Evolutionary conservation across 1,284 basidiomycete species (phyloP).

Genomic region (Trichosporon asahii): DNA sequence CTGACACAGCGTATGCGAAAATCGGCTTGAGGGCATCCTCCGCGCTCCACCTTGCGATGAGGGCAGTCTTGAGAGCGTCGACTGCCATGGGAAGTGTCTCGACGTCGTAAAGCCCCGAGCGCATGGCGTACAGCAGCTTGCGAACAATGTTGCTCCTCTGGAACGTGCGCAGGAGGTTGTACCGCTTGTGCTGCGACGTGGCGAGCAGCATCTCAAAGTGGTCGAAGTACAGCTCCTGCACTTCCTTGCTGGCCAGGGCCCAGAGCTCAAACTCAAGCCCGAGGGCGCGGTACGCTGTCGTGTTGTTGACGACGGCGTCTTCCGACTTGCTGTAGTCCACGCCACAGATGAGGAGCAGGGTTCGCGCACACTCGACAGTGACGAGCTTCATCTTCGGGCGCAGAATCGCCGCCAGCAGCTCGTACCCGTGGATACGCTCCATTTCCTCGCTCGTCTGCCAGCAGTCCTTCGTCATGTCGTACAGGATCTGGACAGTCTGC

Average conservation of each 20-base stretch:
- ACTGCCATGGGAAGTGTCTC: constrained; percentile 60
- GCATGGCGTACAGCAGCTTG: constrained; percentile 73
- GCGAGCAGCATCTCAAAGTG: constrained; percentile 70
- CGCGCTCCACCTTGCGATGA: constrained; percentile 45
- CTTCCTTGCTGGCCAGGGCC: constrained; percentile 65
- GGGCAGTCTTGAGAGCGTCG: constrained; percentile 34
- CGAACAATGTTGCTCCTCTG: constrained; percentile 68
- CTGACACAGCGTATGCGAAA: constrained; percentile 77
- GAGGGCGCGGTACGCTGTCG: constrained; percentile 74
- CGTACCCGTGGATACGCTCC: constrained; percentile 84
- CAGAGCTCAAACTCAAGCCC: constrained; percentile 89
- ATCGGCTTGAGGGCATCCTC: constrained; percentile 69
- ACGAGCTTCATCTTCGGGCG: constrained; percentile 69
- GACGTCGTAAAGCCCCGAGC: constrained; percentile 67
- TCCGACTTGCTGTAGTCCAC: constrained; percentile 74
- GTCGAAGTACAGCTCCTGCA: constrained; percentile 72
- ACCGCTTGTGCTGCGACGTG: constrained; percentile 66
- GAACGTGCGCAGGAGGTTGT: constrained; percentile 65
- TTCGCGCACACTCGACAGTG: constrained; percentile 70
- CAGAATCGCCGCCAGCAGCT: constrained; percentile 73
- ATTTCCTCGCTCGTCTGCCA: constrained; percentile 93
- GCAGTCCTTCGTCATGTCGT: constrained; percentile 71
- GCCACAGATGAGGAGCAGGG: constrained; percentile 77
- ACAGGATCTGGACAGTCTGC: constrained; percentile 66
- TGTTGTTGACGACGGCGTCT: constrained; percentile 77